Conservation (phyloP, 176 grass and related monocot genomes). For the Chrysopogon serrulatus region DNA sequence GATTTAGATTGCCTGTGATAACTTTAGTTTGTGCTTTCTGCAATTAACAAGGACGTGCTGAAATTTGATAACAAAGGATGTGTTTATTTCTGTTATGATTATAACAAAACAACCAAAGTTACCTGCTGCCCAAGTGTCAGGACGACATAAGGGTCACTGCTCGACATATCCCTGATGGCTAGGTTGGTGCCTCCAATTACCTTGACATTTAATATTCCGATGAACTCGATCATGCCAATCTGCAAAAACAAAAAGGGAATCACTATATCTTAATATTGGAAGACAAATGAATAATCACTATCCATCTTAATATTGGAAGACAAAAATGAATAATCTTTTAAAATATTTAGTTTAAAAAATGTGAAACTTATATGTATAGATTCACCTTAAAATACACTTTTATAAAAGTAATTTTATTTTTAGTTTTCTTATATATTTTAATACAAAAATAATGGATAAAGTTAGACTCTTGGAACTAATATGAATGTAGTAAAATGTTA, state of each 20-base stretch:
- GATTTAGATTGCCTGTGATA: constrained; percentile 67
- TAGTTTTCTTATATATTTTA: no score
- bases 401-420: no score
- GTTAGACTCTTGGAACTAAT: no score
- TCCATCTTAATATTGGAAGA: no score
- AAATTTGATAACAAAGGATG: background rate
- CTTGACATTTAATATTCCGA: constrained; percentile 72
- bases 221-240: constrained; percentile 57
- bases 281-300: background rate
- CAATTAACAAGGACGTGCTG: background rate
- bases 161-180: constrained; percentile 72
- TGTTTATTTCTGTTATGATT: background rate
- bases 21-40: constrained; percentile 64
- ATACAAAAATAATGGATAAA: no score
- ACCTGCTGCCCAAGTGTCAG: constrained; percentile 74
- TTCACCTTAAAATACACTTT: no score
- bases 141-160: constrained; percentile 72
- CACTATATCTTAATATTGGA: background rate
- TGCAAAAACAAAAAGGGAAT: background rate
- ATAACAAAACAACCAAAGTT: background rate
- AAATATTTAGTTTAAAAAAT: no score
- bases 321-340: no score
- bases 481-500: background rate
- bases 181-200: constrained; percentile 70
- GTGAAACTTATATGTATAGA: no score